Percentiles rank a stretch among this genome's conserved stretches.
These are phyloP conservation scores for Xylogone sp. DNA, from an alignment of 2,329 filamentous ascomycete genomes.

Conservation along the genomic window DNA sequence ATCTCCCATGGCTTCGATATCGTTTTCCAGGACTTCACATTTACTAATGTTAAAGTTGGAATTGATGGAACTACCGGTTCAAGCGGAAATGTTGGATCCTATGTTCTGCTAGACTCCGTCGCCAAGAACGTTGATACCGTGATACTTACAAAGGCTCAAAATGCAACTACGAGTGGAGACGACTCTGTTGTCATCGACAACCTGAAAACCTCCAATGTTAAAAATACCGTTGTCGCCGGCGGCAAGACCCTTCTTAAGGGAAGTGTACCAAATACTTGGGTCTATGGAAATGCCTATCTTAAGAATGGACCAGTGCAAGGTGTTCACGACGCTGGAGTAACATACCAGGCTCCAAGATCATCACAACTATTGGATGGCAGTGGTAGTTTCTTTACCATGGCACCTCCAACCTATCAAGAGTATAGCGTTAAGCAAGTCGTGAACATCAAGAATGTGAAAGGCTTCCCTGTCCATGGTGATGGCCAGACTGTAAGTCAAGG, in stretches of 20 bases:
- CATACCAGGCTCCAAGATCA: background rate
- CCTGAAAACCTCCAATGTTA: background rate
- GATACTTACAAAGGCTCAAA: background rate
- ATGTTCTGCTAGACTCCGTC: background rate
- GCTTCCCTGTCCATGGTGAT: constrained; percentile 37
- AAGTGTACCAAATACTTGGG: background rate
- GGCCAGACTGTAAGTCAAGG: constrained; percentile 28
- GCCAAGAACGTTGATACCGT: background rate
- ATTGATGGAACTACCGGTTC: constrained; percentile 3
- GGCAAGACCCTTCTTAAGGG: background rate
- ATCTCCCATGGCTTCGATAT: constrained; percentile 1
- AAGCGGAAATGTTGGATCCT: background rate
- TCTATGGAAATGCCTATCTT: background rate
- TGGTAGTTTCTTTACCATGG: no score
- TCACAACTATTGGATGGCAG: no score
- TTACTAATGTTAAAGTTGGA: constrained; percentile 1
- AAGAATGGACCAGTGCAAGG: background rate
- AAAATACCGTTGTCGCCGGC: background rate
- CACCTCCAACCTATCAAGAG: constrained; percentile 39
- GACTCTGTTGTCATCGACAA: background rate
- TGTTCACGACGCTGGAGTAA: background rate
- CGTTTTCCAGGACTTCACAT: constrained; percentile 1
- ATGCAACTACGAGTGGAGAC: background rate
- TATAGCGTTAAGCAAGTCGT: constrained; percentile 37
- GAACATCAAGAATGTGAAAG: constrained; percentile 41